Base-by-base conservation (phyloP, 768 basidiomycete genomes). In the Leucosporidium scottii region DNA sequence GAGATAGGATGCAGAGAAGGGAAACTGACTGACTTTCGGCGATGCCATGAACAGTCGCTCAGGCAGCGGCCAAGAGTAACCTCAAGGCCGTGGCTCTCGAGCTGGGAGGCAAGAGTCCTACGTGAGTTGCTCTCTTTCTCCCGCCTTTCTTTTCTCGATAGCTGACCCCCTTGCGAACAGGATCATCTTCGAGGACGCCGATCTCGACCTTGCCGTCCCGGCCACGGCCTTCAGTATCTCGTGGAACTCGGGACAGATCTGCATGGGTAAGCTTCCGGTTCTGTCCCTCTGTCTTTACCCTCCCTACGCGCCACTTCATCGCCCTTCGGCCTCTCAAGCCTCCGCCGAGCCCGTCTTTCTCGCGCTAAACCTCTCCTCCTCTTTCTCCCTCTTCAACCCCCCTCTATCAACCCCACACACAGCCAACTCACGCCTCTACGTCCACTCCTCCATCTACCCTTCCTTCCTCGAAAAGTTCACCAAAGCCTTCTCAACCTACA, bases 351-450 rank as follows among this genome's bases (percentile, higher is more conserved):
- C n/a, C n/a, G n/a, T n/a, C n/a, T n/a, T n/a, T n/a, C n/a, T n/a
- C n/a, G n/a, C n/a, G 34, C 34, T 34, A 34, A n/a, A 34, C 39
- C 39, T 44, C 15, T 44, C 39, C 39, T 44, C 39, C 13, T 44
- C 39, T 13, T 13, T 9, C 39, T 9, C 39, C 39, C 34, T 36
- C 34, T 12, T 36, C 34, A 12, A 5, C 12, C 6, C 34, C 12
- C 34, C 6, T 5, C 34, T 5, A 5, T 36, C 34, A 36, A 5
- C 6, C 27, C 44, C 13, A 44, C 39, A 6, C 2, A 28, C 60
- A 48, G 88, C 88, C 10, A 86, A 88, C 20, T 86, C 88, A 23
- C 84, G 91, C 67, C 85, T 91, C 73, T 90, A 83, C 74, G 87
- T 92, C 4, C 71, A 73, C 39, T 61, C 66, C 9, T 21, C n/a